Evolutionary conservation across 2,329 filamentous ascomycete species (phyloP), one percentile per base, ranked within the genome.

Genomic region (Paecilomyces sp.): DNA sequence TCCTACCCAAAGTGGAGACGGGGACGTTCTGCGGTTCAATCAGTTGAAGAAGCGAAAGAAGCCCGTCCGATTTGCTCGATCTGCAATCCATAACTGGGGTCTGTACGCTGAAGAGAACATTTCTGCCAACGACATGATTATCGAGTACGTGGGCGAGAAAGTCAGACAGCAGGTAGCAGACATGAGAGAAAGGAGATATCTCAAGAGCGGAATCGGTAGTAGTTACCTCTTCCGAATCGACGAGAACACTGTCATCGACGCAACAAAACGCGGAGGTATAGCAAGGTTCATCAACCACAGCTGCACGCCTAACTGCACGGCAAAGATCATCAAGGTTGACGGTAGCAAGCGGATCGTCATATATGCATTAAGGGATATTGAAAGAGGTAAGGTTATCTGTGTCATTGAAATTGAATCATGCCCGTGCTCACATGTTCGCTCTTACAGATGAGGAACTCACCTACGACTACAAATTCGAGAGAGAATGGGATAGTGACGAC

Each of bases 41-140:
- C 94, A 97, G 79, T 87, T 99, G 60, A 97, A 97, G 83, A 99
- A 97, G 79, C 90, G 94, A 62, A 99, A 97, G 86, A 99, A 99
- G 81, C 92, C 93, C 1, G 94, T 99, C 74, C 94, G 95, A 73
- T 99, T 99, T 76, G 94, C 93, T 60, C 86, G 94, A 53, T 99
- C 94, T 57, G 94, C 94, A 54, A 99, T 99, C 68, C 94, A 99
- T 77, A 97, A 97, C 70, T 99, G 94, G 94, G 94, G 94, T 30
- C 79, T 99, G 30, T 99, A 99, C 71, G 92, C 94, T 3, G 93
- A 97, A 82, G 94, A 99, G 77, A 94, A 96, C 71, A 99, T 99
- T 64, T 85, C 89, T 61, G 92, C 93, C 73, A 95, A 96, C 74
- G 94, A 99, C 76, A 97, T 99, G 92, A 99, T 99, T 73, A 99